Base-by-base conservation (phyloP, 106 monocot species). In the Iris macrosiphon region DNA sequence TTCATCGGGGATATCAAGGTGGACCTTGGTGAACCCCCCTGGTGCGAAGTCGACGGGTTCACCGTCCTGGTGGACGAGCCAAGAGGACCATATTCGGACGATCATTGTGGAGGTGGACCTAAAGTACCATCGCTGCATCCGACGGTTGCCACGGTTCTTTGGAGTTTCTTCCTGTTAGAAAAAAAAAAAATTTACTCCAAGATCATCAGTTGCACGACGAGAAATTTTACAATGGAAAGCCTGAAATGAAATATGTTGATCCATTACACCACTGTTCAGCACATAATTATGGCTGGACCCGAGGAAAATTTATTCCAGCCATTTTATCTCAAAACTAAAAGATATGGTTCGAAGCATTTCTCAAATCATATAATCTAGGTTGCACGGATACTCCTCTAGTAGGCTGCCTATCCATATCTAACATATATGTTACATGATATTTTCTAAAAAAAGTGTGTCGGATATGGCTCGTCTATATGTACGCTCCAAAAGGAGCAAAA, bases 61-160 rank as follows among this genome's bases (percentile, higher is more conserved):
- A 0, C 31, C 7, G n/a, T 65, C 64, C 19, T 54, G 43, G n/a
- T 78, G 81, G 23, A 78, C 87, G 33, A 88, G 75, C 82, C 82
- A 88, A 3, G 87, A 78, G 5, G 82, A 88, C 87, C 87, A 88
- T 50, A 88, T 72, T 15, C 87, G 74, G 16, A 64, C 62, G 35
- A 88, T 82, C 42, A 18, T 68, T 6, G 79, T 82, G 6, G 74
- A 77, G 17, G 86, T 81, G 3, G 86, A 80, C 17, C 52, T 68
- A 70, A 86, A 86, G 25, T 39, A 54, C 81, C 77, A 81, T 15
- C 64, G 49, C 12, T 81, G 81, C 74, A 87, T 75, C 15, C 32
- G 50, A 6, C 62, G 56, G 37, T 71, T 87, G 26, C 87, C 87
- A 33, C 77, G 70, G 47, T 78, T 87, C 53, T 67, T 78, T 10